These are phyloP conservation scores for Flaveria floridana DNA, from an alignment of 140 eudicot genomes.

Conservation along the genomic window DNA sequence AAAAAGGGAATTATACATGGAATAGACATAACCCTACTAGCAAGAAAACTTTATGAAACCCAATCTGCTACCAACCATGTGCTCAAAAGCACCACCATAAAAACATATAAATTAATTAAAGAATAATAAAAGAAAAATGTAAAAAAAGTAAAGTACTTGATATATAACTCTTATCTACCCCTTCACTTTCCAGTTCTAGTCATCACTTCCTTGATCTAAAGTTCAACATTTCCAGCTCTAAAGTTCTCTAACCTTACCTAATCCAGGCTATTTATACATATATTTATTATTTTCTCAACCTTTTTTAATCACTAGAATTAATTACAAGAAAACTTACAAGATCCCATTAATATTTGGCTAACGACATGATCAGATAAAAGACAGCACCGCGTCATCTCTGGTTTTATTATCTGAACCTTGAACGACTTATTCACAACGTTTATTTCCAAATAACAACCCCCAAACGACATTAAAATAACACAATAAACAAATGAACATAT, in stretches of 20 bases:
- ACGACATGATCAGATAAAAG: too few species aligned
- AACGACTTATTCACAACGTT: too few species aligned
- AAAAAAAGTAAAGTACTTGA: constrained; percentile 37
- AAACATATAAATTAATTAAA: constrained; percentile 18
- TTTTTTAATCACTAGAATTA: too few species aligned
- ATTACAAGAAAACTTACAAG: not conserved
- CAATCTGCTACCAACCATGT: constrained; percentile 61
- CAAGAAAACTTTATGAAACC: constrained; percentile 62
- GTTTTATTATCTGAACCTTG: too few species aligned
- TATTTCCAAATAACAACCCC: too few species aligned
- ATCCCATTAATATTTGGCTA: not conserved
- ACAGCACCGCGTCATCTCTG: too few species aligned
- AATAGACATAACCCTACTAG: constrained; percentile 56
- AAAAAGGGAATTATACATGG: constrained; percentile 19
- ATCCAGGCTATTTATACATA: constrained; percentile 31
- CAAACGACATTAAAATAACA: not conserved
- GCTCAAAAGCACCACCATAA: constrained; percentile 44
- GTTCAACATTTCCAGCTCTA: constrained; percentile 59
- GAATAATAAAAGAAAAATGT: not conserved
- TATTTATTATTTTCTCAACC: not conserved
- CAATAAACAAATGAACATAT: not conserved
- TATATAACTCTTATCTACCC: constrained; percentile 36
- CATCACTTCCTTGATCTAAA: constrained; percentile 35
- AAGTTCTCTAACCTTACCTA: constrained; percentile 47
- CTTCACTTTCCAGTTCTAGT: constrained; percentile 45